Percentiles rank a stretch among this genome's conserved stretches.
Conservation (phyloP, 2,329 filamentous ascomycete genomes). For the Pseudogymnoascus sp. region DNA sequence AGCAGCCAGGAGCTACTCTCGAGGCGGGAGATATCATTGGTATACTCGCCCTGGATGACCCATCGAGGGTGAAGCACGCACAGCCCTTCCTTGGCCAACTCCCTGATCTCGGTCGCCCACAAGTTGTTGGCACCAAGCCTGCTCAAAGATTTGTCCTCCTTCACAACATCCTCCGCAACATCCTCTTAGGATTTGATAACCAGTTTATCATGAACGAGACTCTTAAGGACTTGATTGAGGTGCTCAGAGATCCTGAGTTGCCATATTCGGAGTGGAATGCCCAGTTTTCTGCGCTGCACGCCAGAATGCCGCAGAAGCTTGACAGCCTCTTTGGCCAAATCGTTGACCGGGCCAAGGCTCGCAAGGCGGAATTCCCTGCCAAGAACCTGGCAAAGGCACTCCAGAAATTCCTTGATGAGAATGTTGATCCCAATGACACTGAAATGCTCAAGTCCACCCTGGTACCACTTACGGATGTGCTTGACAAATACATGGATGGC, state of each 20-base stretch:
- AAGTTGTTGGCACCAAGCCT: constrained; percentile 84
- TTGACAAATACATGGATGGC: constrained; percentile 76
- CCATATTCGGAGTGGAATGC: constrained; percentile 96
- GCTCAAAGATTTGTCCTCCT: constrained; percentile 78
- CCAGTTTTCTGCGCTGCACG: constrained; percentile 92
- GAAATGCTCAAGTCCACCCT: constrained; percentile 67
- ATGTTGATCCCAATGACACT: constrained; percentile 65
- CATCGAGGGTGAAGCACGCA: constrained; percentile 91
- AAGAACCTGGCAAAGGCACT: constrained; percentile 80
- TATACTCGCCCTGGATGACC: constrained; percentile 91
- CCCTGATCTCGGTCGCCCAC: constrained; percentile 76
- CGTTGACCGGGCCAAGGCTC: constrained; percentile 72
- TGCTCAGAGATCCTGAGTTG: constrained; percentile 80
- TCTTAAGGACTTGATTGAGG: constrained; percentile 80
- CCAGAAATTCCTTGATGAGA: constrained; percentile 81
- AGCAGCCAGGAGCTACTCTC: constrained; percentile 95
- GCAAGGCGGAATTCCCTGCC: constrained; percentile 82
- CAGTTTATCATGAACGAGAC: constrained; percentile 89
- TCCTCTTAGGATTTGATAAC: constrained; percentile 92
- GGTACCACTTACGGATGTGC: constrained; percentile 67
- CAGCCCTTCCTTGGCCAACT: constrained; percentile 89
- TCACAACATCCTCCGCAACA: constrained; percentile 73
- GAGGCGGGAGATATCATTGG: constrained; percentile 98
- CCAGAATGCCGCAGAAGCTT: constrained; percentile 92
- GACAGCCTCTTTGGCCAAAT: constrained; percentile 75